phyloP scores from a whole-genome alignment of 768 basidiomycete genomes.

The Vararia minispora region DNA sequence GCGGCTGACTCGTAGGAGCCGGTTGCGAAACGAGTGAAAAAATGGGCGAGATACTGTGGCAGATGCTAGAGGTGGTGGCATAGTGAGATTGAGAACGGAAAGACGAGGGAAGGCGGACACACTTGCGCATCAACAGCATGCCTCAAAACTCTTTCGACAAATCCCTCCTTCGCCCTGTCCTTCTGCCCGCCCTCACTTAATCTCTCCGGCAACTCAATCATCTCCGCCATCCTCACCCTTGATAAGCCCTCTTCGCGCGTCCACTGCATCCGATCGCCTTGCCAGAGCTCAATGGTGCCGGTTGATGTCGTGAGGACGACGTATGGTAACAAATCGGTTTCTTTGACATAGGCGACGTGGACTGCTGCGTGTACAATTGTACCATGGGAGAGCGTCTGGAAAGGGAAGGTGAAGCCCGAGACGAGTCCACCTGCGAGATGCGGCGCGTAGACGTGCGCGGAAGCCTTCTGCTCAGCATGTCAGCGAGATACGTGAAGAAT shows the following conservation, averaged over 20 bases:
- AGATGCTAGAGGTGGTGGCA: conserved; percentile 37
- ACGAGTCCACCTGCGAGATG: conserved; percentile 35
- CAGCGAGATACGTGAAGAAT: neutral
- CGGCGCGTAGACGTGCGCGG: conserved; percentile 41
- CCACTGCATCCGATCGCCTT: conserved; percentile 52
- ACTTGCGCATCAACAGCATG: conserved; percentile 56
- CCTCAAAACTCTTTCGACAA: conserved; percentile 37
- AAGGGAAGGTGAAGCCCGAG: conserved; percentile 47
- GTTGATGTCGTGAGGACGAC: conserved; percentile 59
- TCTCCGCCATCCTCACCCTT: conserved; percentile 47
- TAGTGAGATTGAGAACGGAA: neutral
- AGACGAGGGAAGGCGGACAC: conserved; percentile 3
- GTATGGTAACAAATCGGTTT: conserved; percentile 26
- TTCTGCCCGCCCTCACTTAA: conserved; percentile 25
- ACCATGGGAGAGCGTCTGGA: conserved; percentile 57
- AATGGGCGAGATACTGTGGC: conserved; percentile 56
- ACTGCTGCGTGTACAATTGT: conserved; percentile 49
- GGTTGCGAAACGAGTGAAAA: conserved; percentile 60
- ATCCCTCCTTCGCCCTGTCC: conserved; percentile 31
- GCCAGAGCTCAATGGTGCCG: conserved; percentile 70
- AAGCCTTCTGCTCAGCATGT: conserved; percentile 32
- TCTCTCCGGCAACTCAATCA: conserved; percentile 70
- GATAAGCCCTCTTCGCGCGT: conserved; percentile 73
- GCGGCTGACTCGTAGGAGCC: conserved; percentile 49
- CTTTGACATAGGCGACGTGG: conserved; percentile 33